Base-by-base conservation (phyloP, 2,329 filamentous ascomycete genomes). In the Aspergillus melleus region DNA sequence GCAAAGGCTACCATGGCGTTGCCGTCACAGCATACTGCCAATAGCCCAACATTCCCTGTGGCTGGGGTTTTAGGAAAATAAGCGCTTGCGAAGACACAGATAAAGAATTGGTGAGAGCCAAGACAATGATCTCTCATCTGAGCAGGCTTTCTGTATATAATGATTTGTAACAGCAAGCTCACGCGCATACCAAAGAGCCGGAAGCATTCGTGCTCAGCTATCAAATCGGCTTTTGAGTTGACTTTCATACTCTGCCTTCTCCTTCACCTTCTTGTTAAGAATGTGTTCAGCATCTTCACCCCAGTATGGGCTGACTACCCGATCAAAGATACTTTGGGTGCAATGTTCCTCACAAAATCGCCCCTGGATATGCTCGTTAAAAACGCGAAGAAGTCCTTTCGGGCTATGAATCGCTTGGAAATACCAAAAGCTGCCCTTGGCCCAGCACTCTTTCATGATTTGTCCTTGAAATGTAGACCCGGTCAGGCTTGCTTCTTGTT, bases 341-440 rank as follows among this genome's bases (percentile, higher is more conserved):
- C 61, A 62, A 39, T 64, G 56, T 29, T 54, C 52, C 16, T 60
- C 59, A 19, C 54, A 58, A 19, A 55, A 62, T 4, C 46, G 26
- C 8, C 64, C 63, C 11, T 70, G 63, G 39, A 72, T 68, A 61
- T 68, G 66, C 20, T 73, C 55, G 55, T 62, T 62, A 46, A 73
- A 72, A 1, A 73, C 20, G 11, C 61, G 56, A 39, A 66, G 63
- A 29, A 73, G 62, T 1, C 64, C 68, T 20, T 64, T 70, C 2
- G 67, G 70, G 22, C 67, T 71, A 20, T 65, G 53, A 49, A 68
- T 50, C 20, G 70, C 68, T 39, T 66, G 63, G 47, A 69, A 67
- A 52, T 70, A 73, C 69, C 68, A 73, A 49, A 72, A 70, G 3
- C 55, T 68, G 24, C 65, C 67, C 12, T 24, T 60, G 36, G 65